Evolutionary conservation across 148 eudicot species (phyloP), one percentile per base, ranked within the genome.

Genomic region (Rhododendron ovatum): DNA sequence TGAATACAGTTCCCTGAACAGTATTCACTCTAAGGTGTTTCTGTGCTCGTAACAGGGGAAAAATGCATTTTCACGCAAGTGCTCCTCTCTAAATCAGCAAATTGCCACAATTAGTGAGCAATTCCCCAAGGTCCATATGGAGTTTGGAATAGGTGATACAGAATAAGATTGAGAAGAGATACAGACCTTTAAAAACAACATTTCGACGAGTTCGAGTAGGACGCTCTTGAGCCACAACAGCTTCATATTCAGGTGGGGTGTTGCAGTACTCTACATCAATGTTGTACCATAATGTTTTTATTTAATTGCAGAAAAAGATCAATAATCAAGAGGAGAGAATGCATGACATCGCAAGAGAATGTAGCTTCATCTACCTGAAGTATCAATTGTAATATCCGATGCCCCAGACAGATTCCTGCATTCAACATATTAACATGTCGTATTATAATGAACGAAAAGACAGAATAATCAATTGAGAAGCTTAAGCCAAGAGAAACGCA

Each of bases 141-240:
- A 79, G 59, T 59, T 76, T 59, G 45, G 12, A 69, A 53, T 30
- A 50, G 81, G 41, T 41, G 84, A 35, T 53, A n/a, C 51, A 63
- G 20, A 76, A 53, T 18, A 79, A 78, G 67, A 22, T 11, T 18
- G n/a, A 45, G 73, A 59, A 39, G 33, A 79, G 50, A 61, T 55
- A 80, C 55, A 51, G 88, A 96, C 99, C 99, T 94, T 90, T 96
- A 76, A 94, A 91, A 82, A 94, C 87, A 50, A 93, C 86, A 82
- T 92, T 96, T 83, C 85, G 90, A 83, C 92, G 90, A 79, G 91
- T 89, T 84, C 83, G 90, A 84, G 91, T 88, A 74, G 89, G 85
- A 20, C 71, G 90, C 71, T 88, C 88, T 85, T 84, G 91, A 87
- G 89, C 87, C 30, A 30, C 79, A 84, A 69, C 87, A 48, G 91